Base-by-base conservation (phyloP, 345 rosid genomes). In the Stellera chamaejasme region DNA sequence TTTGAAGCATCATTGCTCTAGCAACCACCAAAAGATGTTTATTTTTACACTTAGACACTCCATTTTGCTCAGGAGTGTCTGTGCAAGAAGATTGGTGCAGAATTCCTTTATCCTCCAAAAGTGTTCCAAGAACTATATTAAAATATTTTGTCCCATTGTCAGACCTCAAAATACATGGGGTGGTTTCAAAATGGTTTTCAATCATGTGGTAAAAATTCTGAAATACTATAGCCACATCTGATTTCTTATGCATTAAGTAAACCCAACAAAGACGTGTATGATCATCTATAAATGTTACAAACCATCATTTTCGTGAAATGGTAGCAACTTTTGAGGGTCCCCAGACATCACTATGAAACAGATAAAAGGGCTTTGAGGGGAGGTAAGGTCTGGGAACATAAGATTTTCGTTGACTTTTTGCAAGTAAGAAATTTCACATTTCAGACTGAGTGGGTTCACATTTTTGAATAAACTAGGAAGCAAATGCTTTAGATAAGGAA, bases 201-300 rank as follows among this genome's bases (percentile, higher is more conserved):
- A 28, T 14, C 11, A 27, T 56, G 11, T 13, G 16, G 45, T 45
- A n/a, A n/a, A n/a, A n/a, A n/a, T n/a, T n/a, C n/a, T n/a, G n/a
- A n/a, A n/a, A n/a, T n/a, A n/a, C n/a, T n/a, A n/a, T n/a, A n/a
- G n/a, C n/a, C n/a, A n/a, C n/a, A n/a, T n/a, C n/a, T n/a, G n/a
- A n/a, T n/a, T n/a, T n/a, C n/a, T n/a, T n/a, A n/a, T n/a, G n/a
- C n/a, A n/a, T n/a, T n/a, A n/a, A n/a, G n/a, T n/a, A n/a, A n/a
- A n/a, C n/a, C n/a, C n/a, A n/a, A n/a, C n/a, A n/a, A n/a, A n/a
- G n/a, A n/a, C n/a, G n/a, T 26, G 48, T 55, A 19, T 55, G 39
- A 16, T 43, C 59, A 43, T 43, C 39, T 19, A 43, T 43, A 43
- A 57, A 57, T 13, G 43, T 45, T 5, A 45, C 42, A 57, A 57